A percentile compares a stretch with the other conserved stretches of the same genome.
These are phyloP conservation scores for Extremus antarcticus DNA, from an alignment of 495 filamentous ascomycete genomes.

Conservation along the genomic window DNA sequence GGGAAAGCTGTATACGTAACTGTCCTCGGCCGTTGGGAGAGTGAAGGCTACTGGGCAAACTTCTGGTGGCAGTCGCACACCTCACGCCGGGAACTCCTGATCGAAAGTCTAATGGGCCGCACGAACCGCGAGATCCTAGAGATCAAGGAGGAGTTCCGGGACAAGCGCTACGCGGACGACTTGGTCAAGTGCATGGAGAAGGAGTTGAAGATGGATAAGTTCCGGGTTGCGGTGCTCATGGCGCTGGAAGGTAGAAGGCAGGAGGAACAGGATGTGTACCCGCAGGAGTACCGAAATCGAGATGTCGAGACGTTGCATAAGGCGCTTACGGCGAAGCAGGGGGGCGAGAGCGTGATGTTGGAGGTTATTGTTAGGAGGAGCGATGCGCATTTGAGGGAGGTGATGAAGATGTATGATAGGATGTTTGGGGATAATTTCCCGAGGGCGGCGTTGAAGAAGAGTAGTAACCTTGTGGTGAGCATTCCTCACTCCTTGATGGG, in stretches of 20 bases:
- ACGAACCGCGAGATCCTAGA: constrained; percentile 74
- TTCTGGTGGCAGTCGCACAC: constrained; percentile 79
- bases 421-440: constrained; percentile 68
- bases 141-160: constrained; percentile 87
- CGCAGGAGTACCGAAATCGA: constrained; percentile 42
- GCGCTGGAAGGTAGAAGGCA: constrained; percentile 73
- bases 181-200: constrained; percentile 78
- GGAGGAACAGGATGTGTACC: constrained; percentile 55
- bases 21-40: constrained; percentile 84
- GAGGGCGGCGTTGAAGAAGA: constrained; percentile 75
- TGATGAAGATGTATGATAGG: constrained; percentile 61
- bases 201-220: constrained; percentile 84
- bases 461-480: constrained; percentile 81
- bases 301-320: constrained; percentile 64
- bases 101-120: constrained; percentile 84
- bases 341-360: constrained; percentile 87
- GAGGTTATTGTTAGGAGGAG: constrained; percentile 67
- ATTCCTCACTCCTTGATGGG: constrained; percentile 4
- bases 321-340: constrained; percentile 60
- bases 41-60: constrained; percentile 95
- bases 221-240: constrained; percentile 77
- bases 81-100: constrained; percentile 53
- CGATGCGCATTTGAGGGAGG: constrained; percentile 71
- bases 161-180: constrained; percentile 82
- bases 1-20: constrained; percentile 86